A percentile compares a stretch with the other conserved stretches of the same genome.
These are phyloP conservation scores for Pleurostoma richardsiae DNA, from an alignment of 2,329 filamentous ascomycete genomes.

Conservation along the genomic window DNA sequence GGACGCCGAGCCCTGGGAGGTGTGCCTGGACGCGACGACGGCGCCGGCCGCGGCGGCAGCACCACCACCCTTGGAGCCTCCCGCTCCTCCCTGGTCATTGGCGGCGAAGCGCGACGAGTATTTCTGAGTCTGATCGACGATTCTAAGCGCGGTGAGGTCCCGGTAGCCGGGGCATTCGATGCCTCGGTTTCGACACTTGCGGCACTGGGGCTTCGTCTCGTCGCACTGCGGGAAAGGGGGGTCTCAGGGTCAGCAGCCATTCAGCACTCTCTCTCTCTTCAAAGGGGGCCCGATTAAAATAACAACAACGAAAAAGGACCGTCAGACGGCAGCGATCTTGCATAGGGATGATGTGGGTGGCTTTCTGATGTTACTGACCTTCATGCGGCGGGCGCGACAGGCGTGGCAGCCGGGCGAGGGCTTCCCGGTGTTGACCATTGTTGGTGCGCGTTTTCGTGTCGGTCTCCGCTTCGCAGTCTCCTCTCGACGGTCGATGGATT, in stretches of 20 bases:
- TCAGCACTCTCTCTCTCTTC: not conserved
- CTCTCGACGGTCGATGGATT: no score
- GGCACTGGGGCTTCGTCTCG: conserved; percentile 8
- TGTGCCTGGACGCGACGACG: not conserved
- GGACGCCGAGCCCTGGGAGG: no score
- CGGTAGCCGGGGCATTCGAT: conserved; percentile 10
- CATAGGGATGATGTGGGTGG: not conserved
- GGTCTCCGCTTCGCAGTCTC: no score
- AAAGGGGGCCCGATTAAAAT: not conserved
- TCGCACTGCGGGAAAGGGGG: conserved; percentile 6
- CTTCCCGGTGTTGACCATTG: conserved; percentile 11
- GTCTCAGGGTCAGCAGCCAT: not conserved
- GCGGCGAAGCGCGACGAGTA: conserved; percentile 9
- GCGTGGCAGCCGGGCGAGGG: conserved; percentile 10
- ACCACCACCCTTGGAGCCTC: not conserved
- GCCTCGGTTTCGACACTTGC: conserved; percentile 9
- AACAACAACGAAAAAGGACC: not conserved
- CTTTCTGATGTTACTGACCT: conserved; percentile 4
- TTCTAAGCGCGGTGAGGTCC: conserved; percentile 9
- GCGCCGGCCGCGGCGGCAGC: not conserved
- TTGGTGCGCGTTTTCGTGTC: not conserved
- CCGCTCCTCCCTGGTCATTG: conserved; percentile 3
- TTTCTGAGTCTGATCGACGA: conserved; percentile 11
- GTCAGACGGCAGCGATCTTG: no score
- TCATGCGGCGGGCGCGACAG: conserved; percentile 8